A percentile compares a stretch with the other conserved stretches of the same genome.
Conservation (phyloP, 257 asterid species). For the Pogostemon cablin region DNA sequence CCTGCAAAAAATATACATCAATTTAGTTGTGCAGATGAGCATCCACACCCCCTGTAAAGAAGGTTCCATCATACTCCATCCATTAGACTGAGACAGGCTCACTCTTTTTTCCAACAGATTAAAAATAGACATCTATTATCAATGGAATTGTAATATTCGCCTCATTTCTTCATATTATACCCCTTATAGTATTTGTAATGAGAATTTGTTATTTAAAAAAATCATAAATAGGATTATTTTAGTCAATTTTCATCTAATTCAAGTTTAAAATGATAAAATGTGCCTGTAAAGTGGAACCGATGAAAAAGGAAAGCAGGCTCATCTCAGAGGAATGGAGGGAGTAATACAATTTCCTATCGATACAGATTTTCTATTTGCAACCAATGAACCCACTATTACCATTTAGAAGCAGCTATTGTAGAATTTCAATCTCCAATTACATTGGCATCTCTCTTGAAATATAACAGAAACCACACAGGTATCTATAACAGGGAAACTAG, state of each 20-base stretch:
- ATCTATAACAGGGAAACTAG: constrained; percentile 25
- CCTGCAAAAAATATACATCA: constrained; percentile 54
- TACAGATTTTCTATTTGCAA: constrained; percentile 19
- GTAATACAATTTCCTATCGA: constrained; percentile 16
- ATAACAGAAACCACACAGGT: constrained; percentile 6
- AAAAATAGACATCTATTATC: background rate
- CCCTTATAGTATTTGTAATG: too few species aligned
- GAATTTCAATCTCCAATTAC: constrained; percentile 24
- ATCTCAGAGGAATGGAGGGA: too few species aligned
- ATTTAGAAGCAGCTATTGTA: constrained; percentile 24
- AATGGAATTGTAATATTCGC: too few species aligned
- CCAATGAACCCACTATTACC: constrained; percentile 30
- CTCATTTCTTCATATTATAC: too few species aligned
- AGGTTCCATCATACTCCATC: background rate
- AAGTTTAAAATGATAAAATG: too few species aligned
- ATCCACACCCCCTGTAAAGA: constrained; percentile 7
- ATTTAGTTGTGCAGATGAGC: constrained; percentile 23
- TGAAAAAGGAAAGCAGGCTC: too few species aligned
- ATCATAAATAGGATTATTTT: too few species aligned
- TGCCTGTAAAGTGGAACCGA: too few species aligned
- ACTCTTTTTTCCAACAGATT: too few species aligned
- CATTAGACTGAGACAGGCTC: too few species aligned
- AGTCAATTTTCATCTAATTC: too few species aligned
- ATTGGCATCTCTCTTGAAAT: constrained; percentile 19
- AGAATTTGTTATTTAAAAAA: too few species aligned